Evolutionary conservation across 2,329 filamentous ascomycete genomes (phyloP), one percentile per base, ranked within the genome.

Genomic region (Sclerotinia nivalis): DNA sequence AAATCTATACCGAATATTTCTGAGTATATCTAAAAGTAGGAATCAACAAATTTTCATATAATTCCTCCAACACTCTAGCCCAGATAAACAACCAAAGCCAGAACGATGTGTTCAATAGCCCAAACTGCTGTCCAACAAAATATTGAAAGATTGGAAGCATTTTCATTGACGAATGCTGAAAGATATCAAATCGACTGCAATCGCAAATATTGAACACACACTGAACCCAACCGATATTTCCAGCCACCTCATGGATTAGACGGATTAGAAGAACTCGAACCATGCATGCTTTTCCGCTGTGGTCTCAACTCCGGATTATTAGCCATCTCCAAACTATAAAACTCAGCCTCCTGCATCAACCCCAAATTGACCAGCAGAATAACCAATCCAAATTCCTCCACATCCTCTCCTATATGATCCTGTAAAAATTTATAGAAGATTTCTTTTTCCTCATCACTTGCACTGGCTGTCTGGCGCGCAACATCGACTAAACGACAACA

Each of bases 401-500:
- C 45, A 37, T 37, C 15, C 12, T 37, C 45, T 12, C 56, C 61
- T 5, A 67, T 34, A 37, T 60, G 52, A 18, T 69, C 31, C 3
- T 20, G 2, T n/a, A 68, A 37, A 10, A 59, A 60, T 0, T 12
- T 1, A 4, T n/a, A 22, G n/a, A 50, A 61, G 9, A 7, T 10
- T 1, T 12, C 6, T n/a, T 49, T 49, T 15, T 68, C 31, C 22
- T 71, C 61, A 6, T 13, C 31, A 22, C 47, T 13, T 12, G 61
- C 61, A 9, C 15, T n/a, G 10, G 47, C 61, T 9, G 50, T 60
- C 37, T 60, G 52, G 10, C 70, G 45, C 15, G 70, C 70, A 66
- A 69, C 64, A 13, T 72, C 56, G 4, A 74, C 68, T 15, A 76
- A 43, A 5, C 70, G 69, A 10, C 70, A 61, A 54, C 60, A 70